A percentile compares a stretch with the other conserved stretches of the same genome.
Conservation (phyloP, 140 eudicot genomes). For the Artemisia princeps region DNA sequence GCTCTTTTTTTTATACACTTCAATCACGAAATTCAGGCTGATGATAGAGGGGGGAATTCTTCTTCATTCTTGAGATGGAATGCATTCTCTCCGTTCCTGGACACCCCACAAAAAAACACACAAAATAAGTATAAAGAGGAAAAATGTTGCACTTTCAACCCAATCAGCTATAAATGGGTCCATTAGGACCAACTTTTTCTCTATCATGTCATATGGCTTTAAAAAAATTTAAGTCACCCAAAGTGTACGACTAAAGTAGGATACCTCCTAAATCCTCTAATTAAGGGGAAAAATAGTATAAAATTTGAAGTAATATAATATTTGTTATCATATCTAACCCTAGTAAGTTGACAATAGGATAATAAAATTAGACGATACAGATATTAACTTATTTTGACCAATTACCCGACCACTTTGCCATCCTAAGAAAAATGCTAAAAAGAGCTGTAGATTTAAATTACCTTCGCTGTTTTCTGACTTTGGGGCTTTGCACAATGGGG, state of each 20-base stretch:
- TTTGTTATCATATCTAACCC: too few species aligned
- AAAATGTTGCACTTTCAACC: not conserved
- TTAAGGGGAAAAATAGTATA: too few species aligned
- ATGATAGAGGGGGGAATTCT: conserved; percentile 38
- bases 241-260: too few species aligned
- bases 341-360: too few species aligned
- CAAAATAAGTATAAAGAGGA: not conserved
- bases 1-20: conserved; percentile 24
- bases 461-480: conserved; percentile 37
- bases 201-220: not conserved
- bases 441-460: conserved; percentile 12
- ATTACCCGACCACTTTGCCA: not conserved
- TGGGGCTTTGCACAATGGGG: conserved; percentile 18
- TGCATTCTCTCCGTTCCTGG: conserved; percentile 30
- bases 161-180: not conserved
- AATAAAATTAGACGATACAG: too few species aligned
- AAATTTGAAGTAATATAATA: too few species aligned
- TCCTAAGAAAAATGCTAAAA: not conserved
- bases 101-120: conserved; percentile 15
- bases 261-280: too few species aligned
- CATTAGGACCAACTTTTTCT: not conserved
- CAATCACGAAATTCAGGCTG: conserved; percentile 28
- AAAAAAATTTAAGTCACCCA: not conserved
- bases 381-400: not conserved
- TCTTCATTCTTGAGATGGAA: conserved; percentile 38